A percentile compares a stretch with the other conserved stretches of the same genome.
phyloP scores from a whole-genome alignment of 2,329 filamentous ascomycete species.

The Cladobotryum protrusum region DNA sequence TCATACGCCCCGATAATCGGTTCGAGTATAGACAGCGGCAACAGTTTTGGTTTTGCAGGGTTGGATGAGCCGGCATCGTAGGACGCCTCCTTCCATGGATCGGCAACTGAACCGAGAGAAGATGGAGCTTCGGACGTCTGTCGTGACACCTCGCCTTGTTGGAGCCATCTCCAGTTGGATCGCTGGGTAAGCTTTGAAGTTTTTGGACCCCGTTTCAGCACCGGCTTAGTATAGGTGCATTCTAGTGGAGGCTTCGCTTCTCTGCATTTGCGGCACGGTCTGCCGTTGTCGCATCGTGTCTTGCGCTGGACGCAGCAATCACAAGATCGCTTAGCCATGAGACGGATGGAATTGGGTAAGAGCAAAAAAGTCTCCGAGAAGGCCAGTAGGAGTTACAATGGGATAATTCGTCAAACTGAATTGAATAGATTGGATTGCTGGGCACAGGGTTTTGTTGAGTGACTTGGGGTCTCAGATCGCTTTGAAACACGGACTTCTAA shows the following conservation, averaged over 20 bases:
- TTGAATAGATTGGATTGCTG: no score
- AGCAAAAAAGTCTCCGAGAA: background rate
- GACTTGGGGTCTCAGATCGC: no score
- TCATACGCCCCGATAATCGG: conserved; percentile 5
- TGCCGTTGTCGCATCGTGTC: conserved; percentile 11
- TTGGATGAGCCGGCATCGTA: background rate
- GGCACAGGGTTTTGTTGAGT: no score
- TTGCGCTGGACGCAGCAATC: conserved; percentile 11
- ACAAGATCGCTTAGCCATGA: conserved; percentile 11
- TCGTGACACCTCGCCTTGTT: background rate
- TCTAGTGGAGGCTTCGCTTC: conserved; percentile 10
- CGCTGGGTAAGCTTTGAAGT: conserved; percentile 8
- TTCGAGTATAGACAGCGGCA: conserved; percentile 2
- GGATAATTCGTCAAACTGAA: no score
- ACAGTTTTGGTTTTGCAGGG: background rate
- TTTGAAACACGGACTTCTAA: no score
- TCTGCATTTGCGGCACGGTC: conserved; percentile 10
- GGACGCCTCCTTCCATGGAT: background rate
- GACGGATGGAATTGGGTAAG: background rate
- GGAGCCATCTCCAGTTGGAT: conserved; percentile 7
- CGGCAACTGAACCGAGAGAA: background rate
- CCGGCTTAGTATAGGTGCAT: conserved; percentile 12
- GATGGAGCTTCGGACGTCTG: no score
- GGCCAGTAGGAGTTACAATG: no score
- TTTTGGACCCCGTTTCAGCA: conserved; percentile 14